Conservation (phyloP, 2,329 filamentous ascomycete species). For the Cladosporium sp. region DNA sequence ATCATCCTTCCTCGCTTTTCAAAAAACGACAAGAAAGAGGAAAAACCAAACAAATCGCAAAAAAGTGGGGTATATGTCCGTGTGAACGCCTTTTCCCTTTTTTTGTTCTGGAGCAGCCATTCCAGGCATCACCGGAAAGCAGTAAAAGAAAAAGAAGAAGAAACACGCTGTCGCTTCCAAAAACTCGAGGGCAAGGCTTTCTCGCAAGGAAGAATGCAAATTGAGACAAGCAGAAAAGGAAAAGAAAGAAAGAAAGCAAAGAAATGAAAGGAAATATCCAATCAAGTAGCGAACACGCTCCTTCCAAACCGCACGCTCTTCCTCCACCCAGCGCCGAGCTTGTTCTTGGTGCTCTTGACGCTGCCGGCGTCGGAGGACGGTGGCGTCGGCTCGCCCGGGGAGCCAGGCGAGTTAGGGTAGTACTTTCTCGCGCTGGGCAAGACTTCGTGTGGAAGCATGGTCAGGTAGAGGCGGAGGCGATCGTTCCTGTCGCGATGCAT, state of each 20-base stretch:
- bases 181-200: background rate
- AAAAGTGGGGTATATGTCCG: background rate
- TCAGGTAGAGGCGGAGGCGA: conserved; percentile 31
- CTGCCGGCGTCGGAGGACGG: background rate
- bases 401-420: conserved; percentile 25
- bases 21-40: too few species aligned
- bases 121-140: background rate
- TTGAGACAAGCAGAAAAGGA: background rate
- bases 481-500: conserved; percentile 32
- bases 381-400: background rate
- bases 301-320: conserved; percentile 22
- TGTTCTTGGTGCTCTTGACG: conserved; percentile 15
- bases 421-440: conserved; percentile 30
- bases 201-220: too few species aligned
- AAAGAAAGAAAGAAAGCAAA: background rate
- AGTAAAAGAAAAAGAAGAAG: too few species aligned
- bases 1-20: too few species aligned
- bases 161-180: background rate
- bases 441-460: conserved; percentile 28
- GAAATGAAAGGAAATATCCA: background rate
- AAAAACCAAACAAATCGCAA: background rate
- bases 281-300: conserved; percentile 25
- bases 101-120: background rate
- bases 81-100: background rate
- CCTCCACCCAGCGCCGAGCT: conserved; percentile 19